phyloP scores from a whole-genome alignment of 2,329 filamentous ascomycete species.

The Drechslera avenae region DNA sequence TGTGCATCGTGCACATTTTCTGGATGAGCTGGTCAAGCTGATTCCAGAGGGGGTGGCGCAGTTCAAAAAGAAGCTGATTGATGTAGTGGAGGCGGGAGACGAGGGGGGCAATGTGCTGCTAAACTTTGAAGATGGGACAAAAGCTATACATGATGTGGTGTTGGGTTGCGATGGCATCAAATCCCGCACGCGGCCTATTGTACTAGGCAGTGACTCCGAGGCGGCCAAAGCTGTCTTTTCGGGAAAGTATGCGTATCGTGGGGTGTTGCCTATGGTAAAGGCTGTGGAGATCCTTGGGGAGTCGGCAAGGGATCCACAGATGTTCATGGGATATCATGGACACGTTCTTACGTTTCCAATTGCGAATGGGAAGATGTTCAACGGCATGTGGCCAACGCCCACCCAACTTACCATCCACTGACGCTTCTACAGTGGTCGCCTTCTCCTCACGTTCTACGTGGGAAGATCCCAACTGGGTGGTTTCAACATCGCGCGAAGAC shows the following conservation, averaged over 20 bases:
- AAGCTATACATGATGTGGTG: slow-evolving; percentile 54
- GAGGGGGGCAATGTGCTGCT: slow-evolving; percentile 39
- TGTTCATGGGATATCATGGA: slow-evolving; percentile 62
- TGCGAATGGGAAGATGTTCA: slow-evolving; percentile 2
- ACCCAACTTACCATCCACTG: neutral
- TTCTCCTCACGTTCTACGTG: slow-evolving; percentile 31
- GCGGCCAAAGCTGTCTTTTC: slow-evolving; percentile 57
- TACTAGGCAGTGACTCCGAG: slow-evolving; percentile 56
- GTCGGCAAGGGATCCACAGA: slow-evolving; percentile 56
- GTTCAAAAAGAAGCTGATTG: slow-evolving; percentile 49
- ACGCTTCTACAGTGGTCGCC: slow-evolving; percentile 27
- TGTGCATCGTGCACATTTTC: slow-evolving; percentile 56
- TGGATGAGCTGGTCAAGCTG: slow-evolving; percentile 56
- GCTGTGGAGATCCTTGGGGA: slow-evolving; percentile 57
- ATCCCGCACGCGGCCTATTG: slow-evolving; percentile 57
- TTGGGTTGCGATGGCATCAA: slow-evolving; percentile 70
- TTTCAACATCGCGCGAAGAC: slow-evolving; percentile 31
- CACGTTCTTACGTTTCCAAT: slow-evolving; percentile 46
- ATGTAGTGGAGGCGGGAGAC: slow-evolving; percentile 31
- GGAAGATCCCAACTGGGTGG: slow-evolving; percentile 33
- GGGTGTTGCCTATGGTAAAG: slow-evolving; percentile 63
- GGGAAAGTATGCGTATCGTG: slow-evolving; percentile 66
- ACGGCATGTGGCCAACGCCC: neutral
- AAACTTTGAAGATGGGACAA: slow-evolving; percentile 54
- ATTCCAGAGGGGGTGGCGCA: slow-evolving; percentile 51